Base-by-base conservation (phyloP, 164 flowering plant species). In the Macadamia integrifolia region DNA sequence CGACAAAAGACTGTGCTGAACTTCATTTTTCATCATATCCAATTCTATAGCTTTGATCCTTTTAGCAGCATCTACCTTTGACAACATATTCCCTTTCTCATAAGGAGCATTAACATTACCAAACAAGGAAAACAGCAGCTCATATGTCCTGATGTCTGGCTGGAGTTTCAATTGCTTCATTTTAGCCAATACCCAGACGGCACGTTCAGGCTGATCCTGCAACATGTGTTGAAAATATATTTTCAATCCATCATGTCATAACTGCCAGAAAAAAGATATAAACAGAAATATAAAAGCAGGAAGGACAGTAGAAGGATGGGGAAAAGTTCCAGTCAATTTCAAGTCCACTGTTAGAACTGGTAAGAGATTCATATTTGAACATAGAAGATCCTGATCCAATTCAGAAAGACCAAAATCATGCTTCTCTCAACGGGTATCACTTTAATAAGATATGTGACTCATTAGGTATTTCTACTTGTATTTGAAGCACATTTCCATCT, bases 181-280 rank as follows among this genome's bases (percentile, higher is more conserved):
- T 79, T 83, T 88, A 66, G 88, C 85, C 73, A 87, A 79, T 42
- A 84, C 76, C 49, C 75, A 72, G 65, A 88, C 68, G 44, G 92
- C 96, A 23, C 90, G 87, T 71, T 88, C 93, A 70, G 93, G 98
- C 76, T 84, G 77, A 78, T 86, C 92, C 98, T 93, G 82, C 80
- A 84, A 65, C 30, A 66, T 46, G 9, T 28, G 40, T 58, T 62
- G 11, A 74, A 31, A 31, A 17, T 31, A 40, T 13, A 53, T 4
- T 53, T 15, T 46, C 50, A 46, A 44, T 55, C 31, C 35, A 44
- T 59, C 29, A 46, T 14, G 15, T 46, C 62, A 17, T 5, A 58
- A 28, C 7, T 13, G 1, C 30, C 50, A 13, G 40, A 46, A 9
- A 12, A 17, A 10, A 12, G 13, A 42, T 18, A 23, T 10, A 6